Percentiles rank a stretch among this genome's conserved stretches.
Evolutionary conservation across 441 rosid species (phyloP).

Genomic region (Erysimum cheiri): DNA sequence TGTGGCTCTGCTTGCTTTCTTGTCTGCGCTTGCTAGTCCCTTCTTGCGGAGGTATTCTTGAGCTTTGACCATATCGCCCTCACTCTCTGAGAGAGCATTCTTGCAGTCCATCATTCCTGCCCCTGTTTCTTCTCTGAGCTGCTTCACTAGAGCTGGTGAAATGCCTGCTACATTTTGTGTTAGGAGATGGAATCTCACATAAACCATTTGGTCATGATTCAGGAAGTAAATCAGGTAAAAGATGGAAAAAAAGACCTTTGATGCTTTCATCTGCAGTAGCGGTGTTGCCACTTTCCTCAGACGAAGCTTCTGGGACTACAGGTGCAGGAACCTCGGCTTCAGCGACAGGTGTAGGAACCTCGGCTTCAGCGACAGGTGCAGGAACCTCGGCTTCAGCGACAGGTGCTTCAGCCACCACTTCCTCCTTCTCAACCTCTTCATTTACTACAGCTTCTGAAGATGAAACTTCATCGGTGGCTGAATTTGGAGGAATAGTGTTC

Average conservation of each 20-base stretch:
- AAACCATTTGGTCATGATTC: constrained; percentile 11
- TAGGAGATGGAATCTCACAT: constrained; percentile 2
- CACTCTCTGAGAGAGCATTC: constrained; percentile 80
- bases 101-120: constrained; percentile 99
- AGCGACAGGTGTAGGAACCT: constrained; percentile 11
- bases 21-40: constrained; percentile 94
- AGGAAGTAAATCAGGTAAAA: constrained; percentile 33
- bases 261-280: constrained; percentile 46
- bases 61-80: constrained; percentile 86
- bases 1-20: constrained; percentile 87
- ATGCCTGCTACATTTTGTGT: constrained; percentile 53
- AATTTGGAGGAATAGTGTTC: constrained; percentile 45
- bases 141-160: constrained; percentile 90
- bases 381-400: constrained; percentile 45
- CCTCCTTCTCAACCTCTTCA: constrained; percentile 50
- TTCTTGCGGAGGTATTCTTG: constrained; percentile 92
- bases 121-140: constrained; percentile 95
- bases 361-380: constrained; percentile 41
- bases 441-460: constrained; percentile 48
- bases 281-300: constrained; percentile 45
- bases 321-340: constrained; percentile 43
- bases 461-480: constrained; percentile 43
- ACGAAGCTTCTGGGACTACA: constrained; percentile 50
- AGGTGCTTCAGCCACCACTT: constrained; percentile 48
- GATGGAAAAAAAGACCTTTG: constrained; percentile 52